Conservation (phyloP, 345 rosid genomes). For the Bretschneidera sinensis region DNA sequence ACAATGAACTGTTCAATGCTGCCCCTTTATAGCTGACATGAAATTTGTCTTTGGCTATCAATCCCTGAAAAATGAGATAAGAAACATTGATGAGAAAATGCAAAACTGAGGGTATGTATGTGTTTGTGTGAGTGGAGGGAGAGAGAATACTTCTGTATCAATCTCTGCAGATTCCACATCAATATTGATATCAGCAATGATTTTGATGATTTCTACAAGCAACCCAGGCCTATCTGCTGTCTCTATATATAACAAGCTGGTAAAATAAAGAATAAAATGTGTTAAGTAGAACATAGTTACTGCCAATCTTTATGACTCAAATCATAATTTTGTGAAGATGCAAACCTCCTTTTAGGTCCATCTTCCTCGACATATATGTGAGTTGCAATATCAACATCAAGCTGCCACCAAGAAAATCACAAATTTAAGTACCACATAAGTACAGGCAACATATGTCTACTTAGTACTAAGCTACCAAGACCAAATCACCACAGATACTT, state of each 20-base stretch:
- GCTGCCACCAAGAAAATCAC: conserved; percentile 39
- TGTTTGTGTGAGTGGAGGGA: too few relatives aligned
- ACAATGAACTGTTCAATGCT: conserved; percentile 60
- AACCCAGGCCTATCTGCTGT: conserved; percentile 97
- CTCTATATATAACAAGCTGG: conserved; percentile 79
- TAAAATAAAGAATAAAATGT: conserved; percentile 2
- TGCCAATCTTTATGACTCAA: neutral
- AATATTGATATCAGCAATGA: conserved; percentile 73
- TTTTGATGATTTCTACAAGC: conserved; percentile 76
- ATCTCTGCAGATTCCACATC: conserved; percentile 92
- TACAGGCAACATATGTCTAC: neutral
- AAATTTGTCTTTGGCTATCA: conserved; percentile 89
- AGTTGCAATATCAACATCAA: conserved; percentile 88
- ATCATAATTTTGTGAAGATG: conserved; percentile 2
- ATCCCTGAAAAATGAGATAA: conserved; percentile 49
- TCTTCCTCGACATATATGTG: conserved; percentile 67
- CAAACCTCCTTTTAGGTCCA: conserved; percentile 86
- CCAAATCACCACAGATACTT: neutral
- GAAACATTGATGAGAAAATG: neutral
- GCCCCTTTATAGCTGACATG: conserved; percentile 95
- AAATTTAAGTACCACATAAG: neutral
- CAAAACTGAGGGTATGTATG: too few relatives aligned
- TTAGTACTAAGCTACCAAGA: neutral
- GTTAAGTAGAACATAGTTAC: neutral
- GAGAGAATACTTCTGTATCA: conserved; percentile 70